Base-by-base conservation (phyloP, 345 rosid genomes). In the Populus simonii region DNA sequence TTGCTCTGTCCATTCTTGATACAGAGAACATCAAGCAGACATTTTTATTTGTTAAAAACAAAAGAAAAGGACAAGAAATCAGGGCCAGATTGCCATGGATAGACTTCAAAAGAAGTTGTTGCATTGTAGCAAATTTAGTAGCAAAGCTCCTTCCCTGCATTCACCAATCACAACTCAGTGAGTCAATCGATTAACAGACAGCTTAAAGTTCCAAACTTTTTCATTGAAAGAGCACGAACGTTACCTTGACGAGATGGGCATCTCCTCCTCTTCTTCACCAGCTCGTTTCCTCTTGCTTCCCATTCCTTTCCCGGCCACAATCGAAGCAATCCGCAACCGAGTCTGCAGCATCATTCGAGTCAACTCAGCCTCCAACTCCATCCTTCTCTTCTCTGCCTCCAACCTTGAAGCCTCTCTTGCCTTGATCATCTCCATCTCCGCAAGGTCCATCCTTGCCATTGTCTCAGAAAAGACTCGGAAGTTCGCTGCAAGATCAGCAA, bases 401-500 rank as follows among this genome's bases (percentile, higher is more conserved):
- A 83, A 74, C 74, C 90, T 71, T 33, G 81, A 77, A 25, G 86
- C 87, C 73, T 92, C 92, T 63, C 88, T 84, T 25, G 91, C 88
- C 78, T 85, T 86, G 65, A 85, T 74, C 90, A 89, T 88, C 89
- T 92, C 92, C 85, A 77, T 79, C 88, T 88, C 92, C 17, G 82
- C 88, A 29, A 74, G 38, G 72, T 91, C 86, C 74, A 78, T 87
- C 59, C 87, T 82, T 70, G 83, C 80, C 69, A 89, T 35, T 49
- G 91, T 87, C 78, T 92, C 93, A 15, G 90, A 80, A 68, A 92
- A 70, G 61, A 84, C 85, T 0, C 85, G 63, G 71, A 85, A 77
- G 66, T 86, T 73, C 43, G 85, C 74, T 29, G 87, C 76, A 9
- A 86, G 71, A 43, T 78, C 83, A 20, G 65, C 36, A 49, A 83